Conservation (phyloP, 495 filamentous ascomycete species). For the Mytilinidion resinicola region DNA sequence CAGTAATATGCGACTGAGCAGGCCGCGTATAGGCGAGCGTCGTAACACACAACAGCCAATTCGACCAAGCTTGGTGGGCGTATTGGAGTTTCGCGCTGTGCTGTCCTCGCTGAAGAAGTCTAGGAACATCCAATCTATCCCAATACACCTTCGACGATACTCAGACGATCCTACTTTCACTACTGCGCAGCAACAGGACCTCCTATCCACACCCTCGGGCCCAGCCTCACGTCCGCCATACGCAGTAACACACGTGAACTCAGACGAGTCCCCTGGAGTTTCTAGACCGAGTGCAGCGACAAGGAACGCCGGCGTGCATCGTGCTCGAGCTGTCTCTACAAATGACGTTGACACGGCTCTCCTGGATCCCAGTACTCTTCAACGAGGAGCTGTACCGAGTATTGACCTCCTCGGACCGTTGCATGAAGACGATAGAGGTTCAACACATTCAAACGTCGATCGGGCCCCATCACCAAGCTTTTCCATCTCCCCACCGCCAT, state of each 20-base stretch:
- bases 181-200: conserved; percentile 44
- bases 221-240: conserved; percentile 35
- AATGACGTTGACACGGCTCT: conserved; percentile 46
- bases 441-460: neutral
- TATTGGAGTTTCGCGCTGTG: conserved; percentile 86
- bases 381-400: conserved; percentile 19
- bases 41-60: conserved; percentile 77
- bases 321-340: conserved; percentile 58
- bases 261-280: conserved; percentile 20
- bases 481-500: conserved; percentile 37
- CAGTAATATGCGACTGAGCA: conserved; percentile 84
- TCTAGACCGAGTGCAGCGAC: conserved; percentile 31
- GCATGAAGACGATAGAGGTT: conserved; percentile 14
- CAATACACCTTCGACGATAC: conserved; percentile 63
- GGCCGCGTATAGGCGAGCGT: conserved; percentile 56
- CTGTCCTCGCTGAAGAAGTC: conserved; percentile 74
- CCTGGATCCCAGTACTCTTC: conserved; percentile 23
- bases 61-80: conserved; percentile 86
- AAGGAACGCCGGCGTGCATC: conserved; percentile 33
- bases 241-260: conserved; percentile 25
- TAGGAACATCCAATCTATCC: conserved; percentile 61
- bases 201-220: conserved; percentile 45
- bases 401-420: conserved; percentile 28
- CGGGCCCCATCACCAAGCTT: conserved; percentile 25
- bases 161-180: conserved; percentile 56